phyloP scores from a whole-genome alignment of 306 rosid species.

The Macrotyloma uniflorum region DNA sequence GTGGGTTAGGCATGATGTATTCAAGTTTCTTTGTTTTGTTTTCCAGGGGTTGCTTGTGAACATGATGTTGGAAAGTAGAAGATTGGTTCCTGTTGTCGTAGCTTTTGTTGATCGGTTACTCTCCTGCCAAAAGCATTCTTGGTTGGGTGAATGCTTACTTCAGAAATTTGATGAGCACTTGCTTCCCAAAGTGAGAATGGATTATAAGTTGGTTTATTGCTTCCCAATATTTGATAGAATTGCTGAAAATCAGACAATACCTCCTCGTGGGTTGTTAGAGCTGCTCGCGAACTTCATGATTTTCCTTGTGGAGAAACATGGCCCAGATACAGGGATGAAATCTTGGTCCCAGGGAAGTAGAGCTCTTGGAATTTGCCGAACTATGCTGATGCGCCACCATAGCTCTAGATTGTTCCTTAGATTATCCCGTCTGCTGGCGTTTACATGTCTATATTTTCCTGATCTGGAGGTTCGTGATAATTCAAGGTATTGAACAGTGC shows the following conservation, averaged over 20 bases:
- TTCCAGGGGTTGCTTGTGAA: constrained; percentile 81
- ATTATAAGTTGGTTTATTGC: constrained; percentile 76
- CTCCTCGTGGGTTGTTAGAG: constrained; percentile 75
- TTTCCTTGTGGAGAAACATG: constrained; percentile 88
- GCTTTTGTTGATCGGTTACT: constrained; percentile 79
- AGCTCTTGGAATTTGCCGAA: constrained; percentile 91
- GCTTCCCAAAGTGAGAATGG: constrained; percentile 79
- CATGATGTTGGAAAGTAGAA: constrained; percentile 71
- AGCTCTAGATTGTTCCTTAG: constrained; percentile 87
- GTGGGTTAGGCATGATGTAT: constrained; percentile 10
- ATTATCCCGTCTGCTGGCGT: constrained; percentile 81
- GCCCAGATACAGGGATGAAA: constrained; percentile 73
- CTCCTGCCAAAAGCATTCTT: constrained; percentile 77
- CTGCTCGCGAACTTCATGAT: constrained; percentile 78
- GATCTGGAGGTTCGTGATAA: constrained; percentile 96
- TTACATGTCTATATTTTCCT: constrained; percentile 83
- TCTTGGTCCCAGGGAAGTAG: constrained; percentile 96
- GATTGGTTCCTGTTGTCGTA: constrained; percentile 83
- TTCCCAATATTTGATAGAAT: constrained; percentile 86
- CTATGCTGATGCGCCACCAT: constrained; percentile 84
- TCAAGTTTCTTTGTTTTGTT: constrained; percentile 20
- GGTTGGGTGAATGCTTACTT: constrained; percentile 91
- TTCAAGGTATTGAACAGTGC: constrained; percentile 68
- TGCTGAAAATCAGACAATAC: constrained; percentile 78
- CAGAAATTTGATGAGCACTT: constrained; percentile 87